phyloP scores from a whole-genome alignment of 1,284 basidiomycete genomes.

The Irpex rosettiformis region DNA sequence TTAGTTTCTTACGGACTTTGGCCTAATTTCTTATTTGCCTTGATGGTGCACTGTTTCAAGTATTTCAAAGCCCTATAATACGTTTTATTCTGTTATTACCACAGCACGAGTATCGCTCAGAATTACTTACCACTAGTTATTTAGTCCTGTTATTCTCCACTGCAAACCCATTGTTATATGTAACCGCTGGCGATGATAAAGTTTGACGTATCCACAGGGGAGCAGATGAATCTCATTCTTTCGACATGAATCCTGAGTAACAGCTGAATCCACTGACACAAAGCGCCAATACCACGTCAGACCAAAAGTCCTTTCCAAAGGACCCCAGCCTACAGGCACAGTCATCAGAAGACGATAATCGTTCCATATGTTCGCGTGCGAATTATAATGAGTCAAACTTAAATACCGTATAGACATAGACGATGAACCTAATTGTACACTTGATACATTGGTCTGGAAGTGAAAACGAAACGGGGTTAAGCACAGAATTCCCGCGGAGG shows the following conservation, averaged over 20 bases:
- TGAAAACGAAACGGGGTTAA: not conserved
- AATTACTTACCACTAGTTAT: not conserved
- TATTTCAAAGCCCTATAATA: not conserved
- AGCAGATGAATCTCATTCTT: not conserved
- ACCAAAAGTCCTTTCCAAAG: not conserved
- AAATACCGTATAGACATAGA: constrained; percentile 10
- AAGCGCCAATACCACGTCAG: not conserved
- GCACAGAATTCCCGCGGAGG: not conserved
- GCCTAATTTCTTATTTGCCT: not conserved
- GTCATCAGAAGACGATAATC: not conserved
- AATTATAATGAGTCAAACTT: not conserved
- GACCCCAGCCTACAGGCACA: not conserved
- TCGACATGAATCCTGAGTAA: not conserved
- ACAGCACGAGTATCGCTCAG: not conserved
- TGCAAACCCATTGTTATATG: not conserved
- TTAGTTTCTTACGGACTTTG: not conserved
- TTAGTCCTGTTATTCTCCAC: not conserved
- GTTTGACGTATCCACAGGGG: not conserved
- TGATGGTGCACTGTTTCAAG: not conserved
- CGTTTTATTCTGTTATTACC: not conserved
- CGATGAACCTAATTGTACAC: constrained; percentile 63
- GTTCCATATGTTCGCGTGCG: constrained; percentile 1
- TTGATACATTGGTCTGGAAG: constrained; percentile 62
- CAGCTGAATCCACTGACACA: not conserved
- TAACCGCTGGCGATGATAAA: not conserved